Evolutionary conservation across 176 grass and related monocot genomes (phyloP).

Genomic region (Avena sativa): DNA sequence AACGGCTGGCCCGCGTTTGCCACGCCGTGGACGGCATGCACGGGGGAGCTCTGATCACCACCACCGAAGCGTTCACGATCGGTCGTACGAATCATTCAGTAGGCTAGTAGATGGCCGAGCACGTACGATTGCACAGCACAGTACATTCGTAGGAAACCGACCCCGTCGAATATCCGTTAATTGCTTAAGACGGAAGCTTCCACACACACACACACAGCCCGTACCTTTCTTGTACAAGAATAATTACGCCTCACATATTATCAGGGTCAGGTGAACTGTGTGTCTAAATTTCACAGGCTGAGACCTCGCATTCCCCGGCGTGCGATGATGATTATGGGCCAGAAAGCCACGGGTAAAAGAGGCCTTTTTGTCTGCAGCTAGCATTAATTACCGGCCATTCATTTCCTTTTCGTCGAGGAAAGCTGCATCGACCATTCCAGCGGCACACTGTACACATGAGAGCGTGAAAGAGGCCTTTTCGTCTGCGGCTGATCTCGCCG

Average conservation of each 20-base stretch:
- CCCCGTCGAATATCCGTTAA: not conserved
- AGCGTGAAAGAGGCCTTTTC: not conserved
- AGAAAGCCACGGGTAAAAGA: conserved; percentile 19
- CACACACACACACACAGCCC: not conserved
- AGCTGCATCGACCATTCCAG: not conserved
- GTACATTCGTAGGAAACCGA: not conserved
- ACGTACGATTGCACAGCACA: not conserved
- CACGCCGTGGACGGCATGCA: not conserved
- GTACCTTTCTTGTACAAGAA: not conserved
- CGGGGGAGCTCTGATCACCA: no score
- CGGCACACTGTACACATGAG: not conserved
- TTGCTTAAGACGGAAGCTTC: not conserved
- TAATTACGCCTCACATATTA: not conserved
- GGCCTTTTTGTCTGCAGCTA: no score
- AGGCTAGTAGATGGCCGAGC: not conserved
- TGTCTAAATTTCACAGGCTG: not conserved
- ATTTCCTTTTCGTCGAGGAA: no score
- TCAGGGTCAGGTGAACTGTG: not conserved
- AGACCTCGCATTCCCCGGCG: not conserved
- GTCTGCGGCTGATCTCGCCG: not conserved
- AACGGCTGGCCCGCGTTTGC: not conserved
- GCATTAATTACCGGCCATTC: no score
- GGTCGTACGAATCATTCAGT: no score
- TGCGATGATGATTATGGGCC: conserved; percentile 23
- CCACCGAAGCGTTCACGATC: no score